Evolutionary conservation across 495 filamentous ascomycete species (phyloP).

Genomic region (Cenococcum geophilum): DNA sequence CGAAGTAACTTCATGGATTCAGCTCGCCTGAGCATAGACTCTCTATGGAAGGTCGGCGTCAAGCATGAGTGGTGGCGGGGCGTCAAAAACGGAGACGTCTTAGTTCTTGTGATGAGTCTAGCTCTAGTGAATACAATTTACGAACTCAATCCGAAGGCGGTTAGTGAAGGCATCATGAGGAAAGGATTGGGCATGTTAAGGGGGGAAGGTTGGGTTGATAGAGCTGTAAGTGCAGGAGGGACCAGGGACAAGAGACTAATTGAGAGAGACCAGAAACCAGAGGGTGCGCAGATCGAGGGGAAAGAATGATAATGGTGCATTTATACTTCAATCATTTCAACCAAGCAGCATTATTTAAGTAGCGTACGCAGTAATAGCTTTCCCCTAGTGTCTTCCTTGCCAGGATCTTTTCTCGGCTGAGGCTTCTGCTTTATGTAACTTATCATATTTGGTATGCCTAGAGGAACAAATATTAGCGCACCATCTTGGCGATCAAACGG

Average conservation of each 20-base stretch:
- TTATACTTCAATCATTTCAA: neutral
- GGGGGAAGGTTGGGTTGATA: conserved; percentile 60
- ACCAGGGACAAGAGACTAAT: conserved; percentile 22
- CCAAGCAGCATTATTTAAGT: too few species aligned
- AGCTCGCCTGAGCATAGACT: conserved; percentile 67
- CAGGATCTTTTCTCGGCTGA: too few species aligned
- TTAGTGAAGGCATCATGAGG: conserved; percentile 61
- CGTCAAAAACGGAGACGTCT: conserved; percentile 72
- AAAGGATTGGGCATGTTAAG: conserved; percentile 69
- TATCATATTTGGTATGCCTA: too few species aligned
- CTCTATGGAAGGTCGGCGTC: conserved; percentile 80
- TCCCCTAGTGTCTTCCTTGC: too few species aligned
- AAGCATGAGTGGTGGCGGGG: conserved; percentile 81
- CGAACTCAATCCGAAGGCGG: conserved; percentile 59
- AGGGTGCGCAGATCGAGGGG: neutral
- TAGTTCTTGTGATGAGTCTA: conserved; percentile 70
- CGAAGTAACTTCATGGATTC: conserved; percentile 63
- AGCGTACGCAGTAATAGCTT: neutral
- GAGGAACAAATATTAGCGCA: too few species aligned
- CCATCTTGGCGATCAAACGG: too few species aligned
- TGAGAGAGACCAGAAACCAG: conserved; percentile 30
- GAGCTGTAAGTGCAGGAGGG: conserved; percentile 28
- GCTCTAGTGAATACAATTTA: conserved; percentile 72
- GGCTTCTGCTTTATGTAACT: too few species aligned
- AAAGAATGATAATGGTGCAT: neutral